Conservation (phyloP, 2,329 filamentous ascomycete species). For the Paecilomyces sp. region DNA sequence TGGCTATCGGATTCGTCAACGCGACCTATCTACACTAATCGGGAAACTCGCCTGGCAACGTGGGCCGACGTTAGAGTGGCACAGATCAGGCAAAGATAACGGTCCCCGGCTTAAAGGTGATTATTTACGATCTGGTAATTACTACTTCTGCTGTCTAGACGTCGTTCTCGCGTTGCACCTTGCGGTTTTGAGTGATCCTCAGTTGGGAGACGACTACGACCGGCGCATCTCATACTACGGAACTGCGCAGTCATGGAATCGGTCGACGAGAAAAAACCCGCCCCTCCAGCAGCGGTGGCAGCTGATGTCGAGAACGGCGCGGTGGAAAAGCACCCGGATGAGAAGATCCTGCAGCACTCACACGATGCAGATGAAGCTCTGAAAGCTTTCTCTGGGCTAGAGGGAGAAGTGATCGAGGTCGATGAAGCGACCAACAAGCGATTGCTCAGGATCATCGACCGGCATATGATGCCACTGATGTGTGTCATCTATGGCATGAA, state of each 20-base stretch:
- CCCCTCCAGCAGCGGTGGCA: slow-evolving; percentile 15
- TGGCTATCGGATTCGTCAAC: neutral
- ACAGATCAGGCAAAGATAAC: neutral
- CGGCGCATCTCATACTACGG: neutral
- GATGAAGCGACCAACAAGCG: slow-evolving; percentile 52
- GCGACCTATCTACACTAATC: neutral
- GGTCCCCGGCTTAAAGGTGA: neutral
- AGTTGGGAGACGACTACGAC: neutral
- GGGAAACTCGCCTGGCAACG: neutral
- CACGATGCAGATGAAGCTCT: slow-evolving; percentile 56
- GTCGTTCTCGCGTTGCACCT: neutral
- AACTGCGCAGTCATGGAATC: slow-evolving; percentile 8
- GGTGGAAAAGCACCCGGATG: slow-evolving; percentile 13
- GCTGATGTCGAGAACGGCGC: slow-evolving; percentile 14
- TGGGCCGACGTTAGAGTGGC: neutral
- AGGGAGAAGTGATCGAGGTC: slow-evolving; percentile 46
- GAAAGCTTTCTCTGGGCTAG: slow-evolving; percentile 45
- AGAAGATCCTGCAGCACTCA: slow-evolving; percentile 43
- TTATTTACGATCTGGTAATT: neutral
- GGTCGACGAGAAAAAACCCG: slow-evolving; percentile 33
- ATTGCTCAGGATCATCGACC: slow-evolving; percentile 56
- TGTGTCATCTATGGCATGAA: slow-evolving; percentile 54
- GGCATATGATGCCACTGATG: slow-evolving; percentile 54
- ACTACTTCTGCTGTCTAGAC: neutral
- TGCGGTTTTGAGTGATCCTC: neutral